Base-by-base conservation (phyloP, 2,329 filamentous ascomycete species). In the Chaetomium globosum region DNA sequence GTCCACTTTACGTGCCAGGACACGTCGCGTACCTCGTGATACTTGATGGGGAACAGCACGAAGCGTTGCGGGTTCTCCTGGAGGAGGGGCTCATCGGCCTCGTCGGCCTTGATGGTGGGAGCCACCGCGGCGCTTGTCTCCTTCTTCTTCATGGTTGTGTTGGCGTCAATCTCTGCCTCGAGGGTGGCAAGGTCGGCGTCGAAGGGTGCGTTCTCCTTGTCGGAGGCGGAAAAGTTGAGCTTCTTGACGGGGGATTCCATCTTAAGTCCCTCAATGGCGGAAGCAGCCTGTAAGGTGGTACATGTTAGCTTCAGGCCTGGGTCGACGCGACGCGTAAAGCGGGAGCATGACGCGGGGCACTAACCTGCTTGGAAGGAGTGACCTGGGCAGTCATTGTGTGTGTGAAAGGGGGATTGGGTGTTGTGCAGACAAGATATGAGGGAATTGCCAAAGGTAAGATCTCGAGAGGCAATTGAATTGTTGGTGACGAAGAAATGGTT, bases 31-130 rank as follows among this genome's bases (percentile, higher is more conserved):
- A 97, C 94, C 89, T 98, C 94, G 75, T 98, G 93, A 82, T 98
- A 97, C 85, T 97, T 97, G 80, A 99, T 97, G 71, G 95, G 95
- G 82, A 99, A 99, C 68, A 99, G 86, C 66, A 99, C 95, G 75
- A 99, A 99, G 74, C 95, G 91, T 73, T 96, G 87, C 68, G 93
- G 90, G 82, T 99, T 99, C 82, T 98, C 95, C 77, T 93, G 90
- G 7, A 99, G 87, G 60, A 99, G 84, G 65, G 95, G 95, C 85
- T 99, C 95, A 65, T 93, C 86, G 65, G 85, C 85, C 80, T 97
- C 92, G 59, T 90, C 84, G 31, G 85, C 72, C 80, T 89, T 89
- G 76, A 88, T 82, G 26, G 79, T 79, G 49, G 84, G 72, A 59
- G 83, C 81, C 64, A 81, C 76, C 21, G 75, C 72, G 23, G 77